Base-by-base conservation (phyloP, 2,329 filamentous ascomycete genomes). In the Aspergillus sp. region DNA sequence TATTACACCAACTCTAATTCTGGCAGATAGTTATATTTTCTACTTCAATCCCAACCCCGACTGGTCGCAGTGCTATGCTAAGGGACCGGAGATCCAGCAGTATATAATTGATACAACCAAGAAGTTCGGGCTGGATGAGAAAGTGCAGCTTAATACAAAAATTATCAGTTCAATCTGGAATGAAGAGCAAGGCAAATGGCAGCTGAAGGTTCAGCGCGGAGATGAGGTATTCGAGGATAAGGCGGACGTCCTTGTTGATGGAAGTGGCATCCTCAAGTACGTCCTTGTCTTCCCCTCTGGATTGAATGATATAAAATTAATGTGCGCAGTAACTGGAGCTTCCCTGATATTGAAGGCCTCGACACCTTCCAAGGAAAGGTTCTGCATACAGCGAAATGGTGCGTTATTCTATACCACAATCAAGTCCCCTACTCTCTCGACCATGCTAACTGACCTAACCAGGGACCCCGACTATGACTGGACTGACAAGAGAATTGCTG, bases 31-130 rank as follows among this genome's bases (percentile, higher is more conserved):
- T 24, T 52, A 52, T n/a, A 21, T 31, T 39, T 52, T 52, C 39
- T 52, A 52, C 37, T 55, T 46, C 52, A 48, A 39, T 21, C 52
- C 44, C n/a, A 79, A 79, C 21, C 75, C 76, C 0, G 67, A 74
- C 37, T 80, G 77, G 77, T 73, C 71, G 0, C 69, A 73, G 11
- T 75, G 75, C 45, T 80, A 77, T 51, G 75, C 74, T 2, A 67
- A 65, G 6, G 73, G 73, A 1, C 61, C 63, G n/a, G 77, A 79
- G 60, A 79, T 80, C 27, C 69, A 70, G n/a, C 68, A 74, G 21
- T 80, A 80, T 58, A 74, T 78, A 66, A 66, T 74, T 44, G 58
- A 66, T 2, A 68, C 69, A 7, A 74, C 73, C 4, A 69, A 66
- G 40, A 77, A 78, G 59, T 75, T 75, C 43, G 66, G 70, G 9